These are phyloP conservation scores for Corylus avellana DNA, from an alignment of 306 rosid genomes.

Conservation along the genomic window DNA sequence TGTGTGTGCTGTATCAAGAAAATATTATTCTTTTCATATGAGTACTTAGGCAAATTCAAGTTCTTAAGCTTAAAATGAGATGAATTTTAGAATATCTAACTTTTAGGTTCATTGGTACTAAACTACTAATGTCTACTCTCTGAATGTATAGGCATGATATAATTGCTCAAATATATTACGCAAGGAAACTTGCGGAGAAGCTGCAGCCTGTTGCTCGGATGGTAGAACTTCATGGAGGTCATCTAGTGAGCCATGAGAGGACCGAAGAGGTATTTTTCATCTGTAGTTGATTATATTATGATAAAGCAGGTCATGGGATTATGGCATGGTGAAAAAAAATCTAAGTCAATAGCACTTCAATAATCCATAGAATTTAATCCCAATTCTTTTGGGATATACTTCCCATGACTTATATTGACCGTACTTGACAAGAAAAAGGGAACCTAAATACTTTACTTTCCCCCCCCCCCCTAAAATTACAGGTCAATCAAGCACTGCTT, in stretches of 20 bases:
- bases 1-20: not conserved
- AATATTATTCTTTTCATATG: not conserved
- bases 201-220: constrained; percentile 83
- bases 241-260: constrained; percentile 92
- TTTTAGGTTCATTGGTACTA: not conserved
- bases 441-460: constrained; percentile 11
- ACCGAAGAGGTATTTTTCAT: constrained; percentile 68
- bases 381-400: not conserved
- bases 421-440: constrained; percentile 22
- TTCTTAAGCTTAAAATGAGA: not conserved
- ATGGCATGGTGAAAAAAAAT: not conserved
- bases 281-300: not conserved
- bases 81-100: not conserved
- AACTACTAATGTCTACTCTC: constrained; percentile 16
- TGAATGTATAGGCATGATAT: constrained; percentile 67
- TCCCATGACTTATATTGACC: not conserved
- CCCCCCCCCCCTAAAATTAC: constrained; percentile 15
- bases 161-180: constrained; percentile 79
- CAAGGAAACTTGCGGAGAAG: constrained; percentile 77
- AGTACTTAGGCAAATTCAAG: not conserved
- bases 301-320: not conserved
- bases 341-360: not conserved
- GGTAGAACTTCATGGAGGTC: constrained; percentile 96
- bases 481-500: constrained; percentile 86
- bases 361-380: not conserved